A percentile compares a stretch with the other conserved stretches of the same genome.
Evolutionary conservation across 768 basidiomycete species (phyloP).

Genomic region (Serendipita sp.): DNA sequence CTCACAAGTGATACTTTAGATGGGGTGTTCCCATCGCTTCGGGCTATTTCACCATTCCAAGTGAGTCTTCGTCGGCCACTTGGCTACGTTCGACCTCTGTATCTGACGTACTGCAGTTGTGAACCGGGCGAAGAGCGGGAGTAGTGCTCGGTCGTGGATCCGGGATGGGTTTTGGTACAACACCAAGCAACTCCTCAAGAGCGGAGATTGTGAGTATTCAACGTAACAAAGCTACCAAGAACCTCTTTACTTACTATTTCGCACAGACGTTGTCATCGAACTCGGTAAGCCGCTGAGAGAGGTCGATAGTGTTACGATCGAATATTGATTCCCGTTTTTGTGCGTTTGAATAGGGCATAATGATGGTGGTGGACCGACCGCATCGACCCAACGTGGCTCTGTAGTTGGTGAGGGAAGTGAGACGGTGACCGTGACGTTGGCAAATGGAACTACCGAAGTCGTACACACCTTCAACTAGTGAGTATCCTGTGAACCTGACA

Average conservation of each 20-base stretch:
- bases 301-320: too few species aligned
- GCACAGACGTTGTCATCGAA: slow-evolving; percentile 18
- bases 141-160: slow-evolving; percentile 31
- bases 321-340: not conserved
- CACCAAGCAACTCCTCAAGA: slow-evolving; percentile 22
- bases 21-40: slow-evolving; percentile 12
- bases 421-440: slow-evolving; percentile 2
- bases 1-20: not conserved
- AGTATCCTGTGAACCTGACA: not conserved
- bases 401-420: not conserved
- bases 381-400: slow-evolving; percentile 2
- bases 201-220: slow-evolving; percentile 22
- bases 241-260: not conserved
- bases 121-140: slow-evolving; percentile 32
- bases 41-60: slow-evolving; percentile 4
- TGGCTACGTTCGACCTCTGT: slow-evolving; percentile 29
- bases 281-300: not conserved
- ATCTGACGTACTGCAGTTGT: slow-evolving; percentile 26
- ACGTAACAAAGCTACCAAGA: not conserved
- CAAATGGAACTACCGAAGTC: slow-evolving; percentile 24
- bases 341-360: slow-evolving; percentile 26
- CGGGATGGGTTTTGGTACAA: slow-evolving; percentile 28
- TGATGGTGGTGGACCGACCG: slow-evolving; percentile 21
- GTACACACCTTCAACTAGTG: slow-evolving; percentile 34
- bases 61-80: not conserved